Conservation (phyloP, 495 filamentous ascomycete species). For the Xylaria flabelliformis region DNA sequence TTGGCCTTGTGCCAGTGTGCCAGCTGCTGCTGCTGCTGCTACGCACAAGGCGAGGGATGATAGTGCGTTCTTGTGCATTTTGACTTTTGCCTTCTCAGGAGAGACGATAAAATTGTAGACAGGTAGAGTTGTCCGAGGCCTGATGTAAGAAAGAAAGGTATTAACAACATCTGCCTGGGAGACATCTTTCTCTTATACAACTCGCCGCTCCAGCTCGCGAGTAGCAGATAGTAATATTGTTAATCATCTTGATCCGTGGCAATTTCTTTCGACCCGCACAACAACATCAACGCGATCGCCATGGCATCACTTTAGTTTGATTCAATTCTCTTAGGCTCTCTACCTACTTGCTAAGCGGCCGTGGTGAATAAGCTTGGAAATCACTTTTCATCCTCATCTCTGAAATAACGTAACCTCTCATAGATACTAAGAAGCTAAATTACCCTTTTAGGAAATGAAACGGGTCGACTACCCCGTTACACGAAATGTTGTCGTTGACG, state of each 20-base stretch:
- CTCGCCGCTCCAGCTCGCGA: neutral
- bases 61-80: neutral
- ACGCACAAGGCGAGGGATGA: neutral
- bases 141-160: neutral
- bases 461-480: neutral
- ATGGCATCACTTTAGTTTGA: neutral
- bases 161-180: neutral
- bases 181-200: neutral
- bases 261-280: neutral
- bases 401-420: neutral
- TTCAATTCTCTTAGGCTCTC: neutral
- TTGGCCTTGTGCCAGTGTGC: neutral
- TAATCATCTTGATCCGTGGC: neutral
- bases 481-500: slow-evolving; percentile 1
- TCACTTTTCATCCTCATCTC: neutral
- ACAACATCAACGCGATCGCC: neutral
- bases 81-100: neutral
- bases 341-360: neutral
- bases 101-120: neutral
- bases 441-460: neutral
- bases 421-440: neutral
- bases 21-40: too few species aligned
- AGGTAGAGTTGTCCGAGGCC: neutral
- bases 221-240: neutral
- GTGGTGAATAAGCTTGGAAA: slow-evolving; percentile 3